Conservation (phyloP, 2,329 filamentous ascomycete species). For the Colletotrichum chlorophyti region DNA sequence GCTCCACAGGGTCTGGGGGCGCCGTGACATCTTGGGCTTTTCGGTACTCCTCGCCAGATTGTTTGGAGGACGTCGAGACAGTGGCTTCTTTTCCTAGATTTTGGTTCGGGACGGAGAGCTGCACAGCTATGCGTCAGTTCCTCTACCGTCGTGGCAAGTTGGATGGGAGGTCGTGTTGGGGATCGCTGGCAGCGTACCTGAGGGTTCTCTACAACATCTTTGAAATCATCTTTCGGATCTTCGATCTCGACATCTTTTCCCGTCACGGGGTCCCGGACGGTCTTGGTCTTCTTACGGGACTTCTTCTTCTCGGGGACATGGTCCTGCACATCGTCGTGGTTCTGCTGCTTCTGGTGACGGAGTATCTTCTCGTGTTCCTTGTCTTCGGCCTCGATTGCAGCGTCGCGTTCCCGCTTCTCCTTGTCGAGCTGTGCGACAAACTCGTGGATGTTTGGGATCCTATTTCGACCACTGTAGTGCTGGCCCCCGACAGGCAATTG, state of each 20-base stretch:
- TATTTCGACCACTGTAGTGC: conserved; percentile 84
- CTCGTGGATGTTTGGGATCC: conserved; percentile 85
- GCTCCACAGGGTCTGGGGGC: conserved; percentile 84
- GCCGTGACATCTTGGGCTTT: conserved; percentile 87
- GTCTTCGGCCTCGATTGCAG: conserved; percentile 67
- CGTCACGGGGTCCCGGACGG: conserved; percentile 87
- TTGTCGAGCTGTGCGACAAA: conserved; percentile 81
- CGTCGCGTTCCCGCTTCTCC: conserved; percentile 80
- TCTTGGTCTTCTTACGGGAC: conserved; percentile 64
- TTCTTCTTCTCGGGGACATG: conserved; percentile 45
- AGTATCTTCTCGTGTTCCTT: conserved; percentile 41
- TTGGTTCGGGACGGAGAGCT: conserved; percentile 87
- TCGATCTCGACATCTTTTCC: conserved; percentile 86
- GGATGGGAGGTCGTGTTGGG: background rate
- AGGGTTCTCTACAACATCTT: conserved; percentile 76
- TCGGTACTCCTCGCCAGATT: conserved; percentile 82
- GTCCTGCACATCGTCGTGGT: conserved; percentile 43
- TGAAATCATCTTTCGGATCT: conserved; percentile 74
- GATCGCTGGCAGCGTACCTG: conserved; percentile 52
- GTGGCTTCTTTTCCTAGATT: conserved; percentile 81
- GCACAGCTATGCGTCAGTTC: background rate
- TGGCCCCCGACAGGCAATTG: conserved; percentile 57
- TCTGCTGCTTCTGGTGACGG: background rate
- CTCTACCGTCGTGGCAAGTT: no score
- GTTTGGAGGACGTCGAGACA: conserved; percentile 72